A percentile compares a stretch with the other conserved stretches of the same genome.
Conservation (phyloP, 1,284 basidiomycete genomes). For the Melampsora occidentalis region DNA sequence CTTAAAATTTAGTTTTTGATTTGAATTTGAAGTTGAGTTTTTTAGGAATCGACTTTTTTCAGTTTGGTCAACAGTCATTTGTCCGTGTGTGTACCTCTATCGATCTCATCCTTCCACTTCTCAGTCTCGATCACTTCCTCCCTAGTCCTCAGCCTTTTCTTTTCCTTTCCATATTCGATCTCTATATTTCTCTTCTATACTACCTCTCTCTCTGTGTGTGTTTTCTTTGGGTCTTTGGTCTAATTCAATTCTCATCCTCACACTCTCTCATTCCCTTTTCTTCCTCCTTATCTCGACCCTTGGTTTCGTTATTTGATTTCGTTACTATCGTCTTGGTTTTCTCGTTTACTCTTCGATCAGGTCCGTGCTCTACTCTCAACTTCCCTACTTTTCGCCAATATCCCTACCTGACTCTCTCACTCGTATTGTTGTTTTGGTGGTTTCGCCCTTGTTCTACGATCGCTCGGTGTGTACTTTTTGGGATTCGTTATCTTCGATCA, state of each 20-base stretch:
- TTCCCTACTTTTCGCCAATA: constrained; percentile 25
- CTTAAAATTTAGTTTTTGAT: no score
- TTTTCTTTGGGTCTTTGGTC: constrained; percentile 45
- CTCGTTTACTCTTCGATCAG: no score
- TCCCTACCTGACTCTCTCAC: not conserved
- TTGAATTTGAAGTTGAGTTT: no score
- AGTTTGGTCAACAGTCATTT: no score
- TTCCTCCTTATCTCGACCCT: constrained; percentile 45
- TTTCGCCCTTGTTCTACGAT: not conserved
- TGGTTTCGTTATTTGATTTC: constrained; percentile 39
- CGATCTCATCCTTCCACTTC: constrained; percentile 39
- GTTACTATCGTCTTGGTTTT: no score
- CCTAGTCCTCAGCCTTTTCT: constrained; percentile 53
- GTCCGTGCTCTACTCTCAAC: constrained; percentile 25
- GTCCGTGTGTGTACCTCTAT: not conserved
- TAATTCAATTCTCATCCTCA: constrained; percentile 32
- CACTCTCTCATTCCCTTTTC: constrained; percentile 45
- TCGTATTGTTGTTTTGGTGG: constrained; percentile 9
- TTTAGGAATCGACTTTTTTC: no score
- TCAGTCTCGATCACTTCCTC: constrained; percentile 39
- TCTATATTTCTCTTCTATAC: constrained; percentile 29
- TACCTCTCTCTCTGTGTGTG: constrained; percentile 44
- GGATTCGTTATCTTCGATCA: constrained; percentile 7
- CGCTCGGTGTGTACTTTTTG: constrained; percentile 12
- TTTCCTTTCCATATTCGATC: constrained; percentile 14